A percentile compares a stretch with the other conserved stretches of the same genome.
These are phyloP conservation scores for Aspergillus japonicus DNA, from an alignment of 2,329 filamentous ascomycete species.

Conservation along the genomic window DNA sequence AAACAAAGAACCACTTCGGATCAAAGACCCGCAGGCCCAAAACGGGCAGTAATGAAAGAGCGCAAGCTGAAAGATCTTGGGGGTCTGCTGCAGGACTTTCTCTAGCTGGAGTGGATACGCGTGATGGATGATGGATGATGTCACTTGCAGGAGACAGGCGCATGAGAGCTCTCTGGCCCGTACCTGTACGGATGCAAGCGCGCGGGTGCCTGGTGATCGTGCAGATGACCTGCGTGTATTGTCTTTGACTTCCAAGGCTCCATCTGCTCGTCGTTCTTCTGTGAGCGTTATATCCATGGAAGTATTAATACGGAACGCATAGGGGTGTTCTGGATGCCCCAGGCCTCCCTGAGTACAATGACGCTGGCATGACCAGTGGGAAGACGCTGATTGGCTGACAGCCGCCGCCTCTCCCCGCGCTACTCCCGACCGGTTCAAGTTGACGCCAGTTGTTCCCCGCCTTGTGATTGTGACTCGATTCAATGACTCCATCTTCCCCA, in stretches of 20 bases:
- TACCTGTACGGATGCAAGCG: not conserved
- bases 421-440: not conserved
- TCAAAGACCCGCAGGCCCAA: slow-evolving; percentile 2
- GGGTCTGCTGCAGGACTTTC: slow-evolving; percentile 33
- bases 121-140: slow-evolving; percentile 1
- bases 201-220: not conserved
- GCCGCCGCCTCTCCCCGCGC: not conserved
- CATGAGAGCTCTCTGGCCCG: not conserved
- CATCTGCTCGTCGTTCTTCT: too few relatives aligned
- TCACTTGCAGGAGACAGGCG: slow-evolving; percentile 3
- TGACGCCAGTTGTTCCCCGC: not conserved
- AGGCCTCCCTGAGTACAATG: slow-evolving; percentile 1
- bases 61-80: slow-evolving; percentile 26
- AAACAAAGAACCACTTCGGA: slow-evolving; percentile 7
- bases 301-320: too few relatives aligned
- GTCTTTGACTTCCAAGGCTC: not conserved
- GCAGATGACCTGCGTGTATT: not conserved
- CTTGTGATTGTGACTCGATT: not conserved
- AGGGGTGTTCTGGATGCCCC: not conserved
- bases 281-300: too few relatives aligned
- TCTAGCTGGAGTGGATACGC: slow-evolving; percentile 1
- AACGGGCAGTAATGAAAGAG: slow-evolving; percentile 28
- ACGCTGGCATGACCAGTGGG: slow-evolving; percentile 14
- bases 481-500: not conserved
- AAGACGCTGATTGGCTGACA: slow-evolving; percentile 19